phyloP scores from a whole-genome alignment of 2,329 filamentous ascomycete species.

The Monilinia fructicola region DNA sequence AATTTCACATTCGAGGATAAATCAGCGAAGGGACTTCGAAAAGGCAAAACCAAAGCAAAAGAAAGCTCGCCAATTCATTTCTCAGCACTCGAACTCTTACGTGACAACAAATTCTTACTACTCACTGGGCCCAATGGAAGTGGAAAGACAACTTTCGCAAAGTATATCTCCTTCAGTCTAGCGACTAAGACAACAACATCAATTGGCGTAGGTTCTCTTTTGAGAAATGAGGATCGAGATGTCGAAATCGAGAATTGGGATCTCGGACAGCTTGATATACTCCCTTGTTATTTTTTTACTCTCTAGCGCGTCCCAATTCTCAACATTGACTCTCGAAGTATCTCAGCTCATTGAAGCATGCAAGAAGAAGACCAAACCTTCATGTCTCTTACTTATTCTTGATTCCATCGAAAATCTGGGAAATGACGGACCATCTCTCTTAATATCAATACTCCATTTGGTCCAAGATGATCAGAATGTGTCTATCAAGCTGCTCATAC shows the following conservation, averaged over 20 bases:
- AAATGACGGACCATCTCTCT: no score
- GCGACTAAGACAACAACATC: not conserved
- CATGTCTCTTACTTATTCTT: no score
- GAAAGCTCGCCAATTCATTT: not conserved
- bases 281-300: not conserved
- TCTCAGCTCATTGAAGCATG: not conserved
- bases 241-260: not conserved
- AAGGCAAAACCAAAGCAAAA: not conserved
- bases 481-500: no score
- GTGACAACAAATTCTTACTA: not conserved
- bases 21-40: not conserved
- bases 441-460: no score
- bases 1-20: conserved; percentile 3
- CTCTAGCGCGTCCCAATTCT: not conserved
- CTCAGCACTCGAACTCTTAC: not conserved
- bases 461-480: no score
- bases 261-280: not conserved
- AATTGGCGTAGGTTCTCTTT: not conserved
- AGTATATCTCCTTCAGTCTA: not conserved
- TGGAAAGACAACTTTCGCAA: not conserved
- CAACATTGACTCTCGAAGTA: not conserved
- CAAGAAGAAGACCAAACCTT: no score
- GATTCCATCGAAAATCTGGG: no score
- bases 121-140: not conserved
- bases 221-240: not conserved